Evolutionary conservation across 2,329 filamentous ascomycete species (phyloP).

Genomic region (Penicillium vulpinum): DNA sequence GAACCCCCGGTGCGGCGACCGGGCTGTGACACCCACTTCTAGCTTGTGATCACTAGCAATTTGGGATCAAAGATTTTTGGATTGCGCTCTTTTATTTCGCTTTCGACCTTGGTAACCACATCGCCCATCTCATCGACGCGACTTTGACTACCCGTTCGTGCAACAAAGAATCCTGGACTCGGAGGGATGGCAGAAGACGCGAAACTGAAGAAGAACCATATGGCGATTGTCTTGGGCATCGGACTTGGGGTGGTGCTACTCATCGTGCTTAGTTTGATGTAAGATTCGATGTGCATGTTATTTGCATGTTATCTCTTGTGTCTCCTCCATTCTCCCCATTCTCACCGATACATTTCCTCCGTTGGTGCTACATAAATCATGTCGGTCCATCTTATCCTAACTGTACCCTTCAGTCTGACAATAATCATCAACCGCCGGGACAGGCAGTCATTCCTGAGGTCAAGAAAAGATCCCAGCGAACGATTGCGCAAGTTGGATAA

Average conservation of each 20-base stretch:
- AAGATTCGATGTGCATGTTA: not conserved
- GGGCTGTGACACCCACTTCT: not conserved
- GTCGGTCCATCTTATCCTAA: conserved; percentile 1
- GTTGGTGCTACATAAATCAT: conserved; percentile 1
- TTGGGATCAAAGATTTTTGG: not conserved
- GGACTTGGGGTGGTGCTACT: conserved; percentile 34
- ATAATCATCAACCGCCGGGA: conserved; percentile 38
- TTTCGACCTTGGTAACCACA: not conserved
- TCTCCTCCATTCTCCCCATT: not conserved
- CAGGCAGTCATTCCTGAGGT: conserved; percentile 19
- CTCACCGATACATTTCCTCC: conserved; percentile 4
- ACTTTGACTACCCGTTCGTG: not conserved
- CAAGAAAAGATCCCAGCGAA: conserved; percentile 28
- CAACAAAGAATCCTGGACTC: not conserved
- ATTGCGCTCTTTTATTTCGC: not conserved
- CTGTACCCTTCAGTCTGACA: conserved; percentile 25
- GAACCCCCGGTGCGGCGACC: not conserved
- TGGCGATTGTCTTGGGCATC: conserved; percentile 36
- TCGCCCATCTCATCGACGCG: not conserved
- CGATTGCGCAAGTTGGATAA: conserved; percentile 38
- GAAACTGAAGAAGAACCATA: conserved; percentile 27
- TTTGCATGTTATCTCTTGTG: not conserved
- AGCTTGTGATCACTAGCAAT: not conserved
- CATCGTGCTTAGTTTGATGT: conserved; percentile 36
- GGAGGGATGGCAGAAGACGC: conserved; percentile 21